These are phyloP conservation scores for Biscutella laevigata DNA, from an alignment of 441 rosid genomes.

Conservation along the genomic window DNA sequence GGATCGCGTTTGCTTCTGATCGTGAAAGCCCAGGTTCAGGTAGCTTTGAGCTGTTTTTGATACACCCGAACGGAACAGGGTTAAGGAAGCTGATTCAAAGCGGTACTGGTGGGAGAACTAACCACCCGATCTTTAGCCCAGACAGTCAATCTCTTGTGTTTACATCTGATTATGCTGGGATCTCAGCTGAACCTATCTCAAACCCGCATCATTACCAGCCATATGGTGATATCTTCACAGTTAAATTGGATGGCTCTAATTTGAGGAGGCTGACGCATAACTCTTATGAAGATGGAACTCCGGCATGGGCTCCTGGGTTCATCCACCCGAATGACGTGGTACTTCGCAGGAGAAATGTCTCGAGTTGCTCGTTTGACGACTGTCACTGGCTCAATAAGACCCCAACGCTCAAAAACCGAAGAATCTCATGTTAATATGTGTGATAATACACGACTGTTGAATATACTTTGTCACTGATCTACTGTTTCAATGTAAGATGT, in stretches of 20 bases:
- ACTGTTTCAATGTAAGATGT: not conserved
- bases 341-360: conserved; percentile 26
- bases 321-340: conserved; percentile 46
- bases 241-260: conserved; percentile 67
- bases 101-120: conserved; percentile 55
- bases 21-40: conserved; percentile 58
- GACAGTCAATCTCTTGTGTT: conserved; percentile 61
- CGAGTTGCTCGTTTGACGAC: conserved; percentile 58
- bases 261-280: conserved; percentile 68
- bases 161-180: conserved; percentile 65
- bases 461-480: not conserved
- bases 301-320: conserved; percentile 55
- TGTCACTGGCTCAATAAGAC: conserved; percentile 63
- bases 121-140: conserved; percentile 74
- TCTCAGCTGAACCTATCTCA: conserved; percentile 88
- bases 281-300: conserved; percentile 85
- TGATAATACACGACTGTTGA: not conserved
- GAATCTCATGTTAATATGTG: conserved; percentile 20
- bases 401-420: conserved; percentile 26
- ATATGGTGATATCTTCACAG: conserved; percentile 69
- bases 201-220: conserved; percentile 78
- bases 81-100: conserved; percentile 59
- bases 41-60: conserved; percentile 56
- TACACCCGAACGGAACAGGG: conserved; percentile 77
- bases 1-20: conserved; percentile 82